phyloP scores from a whole-genome alignment of 805 yeast genomes.

The Sungouiozyma ichnusensis region DNA sequence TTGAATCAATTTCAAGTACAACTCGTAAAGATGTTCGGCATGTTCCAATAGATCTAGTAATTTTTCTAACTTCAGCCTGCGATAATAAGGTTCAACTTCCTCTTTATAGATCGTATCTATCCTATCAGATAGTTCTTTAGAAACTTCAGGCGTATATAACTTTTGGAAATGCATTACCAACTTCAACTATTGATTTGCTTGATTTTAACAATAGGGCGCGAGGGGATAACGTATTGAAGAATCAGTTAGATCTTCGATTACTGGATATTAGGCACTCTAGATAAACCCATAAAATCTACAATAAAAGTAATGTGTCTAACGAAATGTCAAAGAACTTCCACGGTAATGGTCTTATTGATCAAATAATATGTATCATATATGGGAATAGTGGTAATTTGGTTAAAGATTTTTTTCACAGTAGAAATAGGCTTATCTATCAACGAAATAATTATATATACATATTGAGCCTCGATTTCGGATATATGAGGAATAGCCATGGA shows the following conservation, averaged over 20 bases:
- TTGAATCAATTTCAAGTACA: conserved; percentile 20
- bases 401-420: not conserved
- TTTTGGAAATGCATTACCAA: not conserved
- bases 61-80: conserved; percentile 28
- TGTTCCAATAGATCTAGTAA: conserved; percentile 31
- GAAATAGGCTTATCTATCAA: not conserved
- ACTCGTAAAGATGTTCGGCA: conserved; percentile 28
- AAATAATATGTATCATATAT: no score
- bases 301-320: not conserved
- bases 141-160: conserved; percentile 32
- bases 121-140: conserved; percentile 28
- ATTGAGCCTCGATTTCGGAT: not conserved
- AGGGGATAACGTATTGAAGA: no score
- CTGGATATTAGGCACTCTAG: not conserved
- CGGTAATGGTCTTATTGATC: no score
- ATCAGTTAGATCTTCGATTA: not conserved
- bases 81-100: conserved; percentile 24
- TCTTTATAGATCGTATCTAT: conserved; percentile 22
- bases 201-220: no score
- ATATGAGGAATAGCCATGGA: no score
- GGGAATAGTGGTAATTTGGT: not conserved
- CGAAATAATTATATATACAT: no score
- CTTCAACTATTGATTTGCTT: not conserved
- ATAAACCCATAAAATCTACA: not conserved
- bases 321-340: not conserved